These are phyloP conservation scores for Phialophora macrospora DNA, from an alignment of 2,329 filamentous ascomycete species.

Conservation along the genomic window DNA sequence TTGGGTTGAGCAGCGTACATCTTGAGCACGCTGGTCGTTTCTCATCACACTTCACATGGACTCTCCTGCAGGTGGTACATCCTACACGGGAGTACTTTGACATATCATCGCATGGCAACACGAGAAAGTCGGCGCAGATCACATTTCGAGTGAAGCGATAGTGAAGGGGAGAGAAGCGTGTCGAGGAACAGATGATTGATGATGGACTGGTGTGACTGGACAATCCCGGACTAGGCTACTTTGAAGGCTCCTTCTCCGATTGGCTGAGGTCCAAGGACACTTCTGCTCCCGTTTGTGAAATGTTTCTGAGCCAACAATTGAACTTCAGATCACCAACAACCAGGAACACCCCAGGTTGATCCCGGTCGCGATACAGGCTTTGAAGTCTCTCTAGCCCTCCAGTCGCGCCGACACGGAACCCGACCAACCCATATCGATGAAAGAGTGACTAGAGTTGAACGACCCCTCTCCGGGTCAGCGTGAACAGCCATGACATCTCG, in stretches of 20 bases:
- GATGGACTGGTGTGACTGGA: not conserved
- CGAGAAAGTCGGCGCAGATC: not conserved
- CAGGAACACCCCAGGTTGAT: not conserved
- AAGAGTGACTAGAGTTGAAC: slow-evolving; percentile 22
- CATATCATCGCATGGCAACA: slow-evolving; percentile 6
- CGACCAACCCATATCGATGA: slow-evolving; percentile 33
- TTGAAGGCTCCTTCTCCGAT: slow-evolving; percentile 7
- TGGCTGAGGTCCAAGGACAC: slow-evolving; percentile 15
- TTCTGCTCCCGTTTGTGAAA: slow-evolving; percentile 9
- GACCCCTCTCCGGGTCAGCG: slow-evolving; percentile 34
- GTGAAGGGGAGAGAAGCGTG: not conserved
- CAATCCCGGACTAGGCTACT: not conserved
- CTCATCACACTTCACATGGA: slow-evolving; percentile 17
- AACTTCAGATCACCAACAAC: not conserved
- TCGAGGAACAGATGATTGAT: not conserved
- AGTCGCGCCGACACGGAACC: not conserved
- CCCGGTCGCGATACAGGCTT: not conserved
- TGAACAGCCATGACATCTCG: slow-evolving; percentile 36
- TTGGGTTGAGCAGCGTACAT: slow-evolving; percentile 10
- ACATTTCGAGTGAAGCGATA: slow-evolving; percentile 4
- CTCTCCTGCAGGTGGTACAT: slow-evolving; percentile 7
- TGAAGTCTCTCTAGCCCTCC: not conserved
- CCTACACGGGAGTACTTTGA: slow-evolving; percentile 19
- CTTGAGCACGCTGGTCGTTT: slow-evolving; percentile 16
- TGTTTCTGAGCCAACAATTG: not conserved